Conservation (phyloP, 768 basidiomycete genomes). For the Collybia sordida region DNA sequence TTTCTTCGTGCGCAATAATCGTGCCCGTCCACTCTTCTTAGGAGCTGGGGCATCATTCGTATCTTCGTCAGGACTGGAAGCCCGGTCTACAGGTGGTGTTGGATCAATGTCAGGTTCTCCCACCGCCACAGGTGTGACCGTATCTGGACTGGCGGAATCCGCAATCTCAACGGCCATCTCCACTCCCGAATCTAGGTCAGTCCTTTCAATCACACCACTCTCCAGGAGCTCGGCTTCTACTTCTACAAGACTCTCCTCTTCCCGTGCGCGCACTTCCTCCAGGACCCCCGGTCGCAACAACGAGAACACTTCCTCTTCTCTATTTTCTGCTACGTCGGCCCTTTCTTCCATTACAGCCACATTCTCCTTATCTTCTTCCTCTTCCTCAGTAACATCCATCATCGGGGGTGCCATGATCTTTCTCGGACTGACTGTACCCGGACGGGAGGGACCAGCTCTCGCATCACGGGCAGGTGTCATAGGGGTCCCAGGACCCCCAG, state of each 20-base stretch:
- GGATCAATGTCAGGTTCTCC: neutral
- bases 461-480: slow-evolving; percentile 3
- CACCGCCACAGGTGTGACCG: neutral
- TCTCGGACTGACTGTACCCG: slow-evolving; percentile 6
- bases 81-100: too few relatives aligned
- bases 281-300: slow-evolving; percentile 19
- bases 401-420: slow-evolving; percentile 1
- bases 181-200: too few relatives aligned
- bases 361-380: slow-evolving; percentile 11
- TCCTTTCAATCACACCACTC: neutral
- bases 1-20: neutral
- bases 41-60: neutral
- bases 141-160: too few relatives aligned
- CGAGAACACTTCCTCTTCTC: slow-evolving; percentile 13
- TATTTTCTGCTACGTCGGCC: neutral
- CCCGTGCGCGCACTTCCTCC: slow-evolving; percentile 9
- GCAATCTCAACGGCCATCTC: too few relatives aligned
- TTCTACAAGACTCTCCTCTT: slow-evolving; percentile 5
- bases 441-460: neutral
- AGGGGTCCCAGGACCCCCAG: slow-evolving; percentile 6
- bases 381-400: slow-evolving; percentile 22
- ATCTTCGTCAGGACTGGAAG: neutral
- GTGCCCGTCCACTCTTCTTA: slow-evolving; percentile 8
- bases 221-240: neutral
- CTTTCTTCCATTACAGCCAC: neutral